Conservation (phyloP, 2,329 filamentous ascomycete genomes). For the Botryosphaeria dothidea region DNA sequence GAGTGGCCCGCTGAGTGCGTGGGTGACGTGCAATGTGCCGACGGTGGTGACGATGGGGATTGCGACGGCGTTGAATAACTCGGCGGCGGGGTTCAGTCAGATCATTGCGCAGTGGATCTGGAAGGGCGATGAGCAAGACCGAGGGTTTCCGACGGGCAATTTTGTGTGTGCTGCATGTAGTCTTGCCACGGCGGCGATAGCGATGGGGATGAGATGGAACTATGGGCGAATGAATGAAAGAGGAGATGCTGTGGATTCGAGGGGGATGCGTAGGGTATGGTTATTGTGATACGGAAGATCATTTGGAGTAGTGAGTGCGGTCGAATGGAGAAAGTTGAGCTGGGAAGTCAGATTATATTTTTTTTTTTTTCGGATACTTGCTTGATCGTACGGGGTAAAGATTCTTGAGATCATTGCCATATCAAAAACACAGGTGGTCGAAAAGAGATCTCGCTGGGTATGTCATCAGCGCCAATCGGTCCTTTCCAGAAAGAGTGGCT, state of each 20-base stretch:
- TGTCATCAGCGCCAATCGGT: too few relatives aligned
- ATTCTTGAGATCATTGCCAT: too few relatives aligned
- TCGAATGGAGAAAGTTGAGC: too few relatives aligned
- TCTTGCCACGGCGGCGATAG: slow-evolving; percentile 32
- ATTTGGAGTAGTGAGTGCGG: too few relatives aligned
- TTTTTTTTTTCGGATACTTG: too few relatives aligned
- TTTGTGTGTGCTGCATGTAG: slow-evolving; percentile 43
- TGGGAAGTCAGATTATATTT: too few relatives aligned
- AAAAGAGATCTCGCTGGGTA: too few relatives aligned
- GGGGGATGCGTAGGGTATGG: not conserved
- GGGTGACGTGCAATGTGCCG: slow-evolving; percentile 43
- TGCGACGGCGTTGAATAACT: slow-evolving; percentile 42
- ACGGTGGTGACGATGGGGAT: slow-evolving; percentile 39
- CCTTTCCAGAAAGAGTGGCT: too few relatives aligned
- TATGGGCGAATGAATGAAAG: slow-evolving; percentile 32
- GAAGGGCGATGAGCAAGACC: slow-evolving; percentile 30
- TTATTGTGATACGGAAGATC: not conserved
- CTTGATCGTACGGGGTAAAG: too few relatives aligned
- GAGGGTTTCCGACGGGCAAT: slow-evolving; percentile 42
- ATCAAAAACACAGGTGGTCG: too few relatives aligned
- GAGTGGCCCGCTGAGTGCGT: slow-evolving; percentile 38
- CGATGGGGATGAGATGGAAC: slow-evolving; percentile 27
- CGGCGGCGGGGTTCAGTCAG: slow-evolving; percentile 39
- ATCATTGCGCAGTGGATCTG: slow-evolving; percentile 46
- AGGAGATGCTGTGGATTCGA: slow-evolving; percentile 25